Evolutionary conservation across 2,329 filamentous ascomycete species (phyloP), one percentile per base, ranked within the genome.

Genomic region (Plenodomus lindquistii): DNA sequence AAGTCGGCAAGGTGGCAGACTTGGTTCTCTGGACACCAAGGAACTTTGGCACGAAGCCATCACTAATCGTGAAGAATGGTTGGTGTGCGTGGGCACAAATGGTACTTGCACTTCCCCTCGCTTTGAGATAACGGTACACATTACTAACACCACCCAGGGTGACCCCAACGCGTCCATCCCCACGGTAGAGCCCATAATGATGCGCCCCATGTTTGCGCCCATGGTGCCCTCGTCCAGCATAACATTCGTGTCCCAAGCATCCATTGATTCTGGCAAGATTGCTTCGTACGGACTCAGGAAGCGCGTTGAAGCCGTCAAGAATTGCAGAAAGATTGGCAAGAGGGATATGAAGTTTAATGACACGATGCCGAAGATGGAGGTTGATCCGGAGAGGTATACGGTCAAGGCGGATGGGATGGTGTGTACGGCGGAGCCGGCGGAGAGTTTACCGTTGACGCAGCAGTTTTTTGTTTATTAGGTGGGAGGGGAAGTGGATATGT

Each of bases 291-390:
- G 83, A 2, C 77, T 97, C 53, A 82, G 81, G 62, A 96, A 92
- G 73, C 84, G 89, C 39, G 77, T 97, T 55, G 89, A 94, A 75
- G 78, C 89, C 3, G 91, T 97, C 40, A 85, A 81, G 66, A 82
- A 83, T 46, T 96, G 91, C 71, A 80, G 92, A 50, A 81, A 72
- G 24, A 81, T 96, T 37, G 79, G 86, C 37, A 97, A 97, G 80
- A 79, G 75, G 62, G 89, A 97, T 73, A 96, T 97, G 91, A 91
- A 90, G 67, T 92, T 85, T 73, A 97, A 97, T 71, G 85, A 91
- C 65, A 74, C 75, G 45, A 91, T 85, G 83, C 93, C 93, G 13
- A 84, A 81, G 75, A 97, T 97, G 89, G 85, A 79, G 63, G 92
- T 97, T 51, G 92, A 97, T 71, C 89, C 93, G 4, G 93, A 97